Base-by-base conservation (phyloP, 495 filamentous ascomycete genomes). In the Penicilliopsis zonata region DNA sequence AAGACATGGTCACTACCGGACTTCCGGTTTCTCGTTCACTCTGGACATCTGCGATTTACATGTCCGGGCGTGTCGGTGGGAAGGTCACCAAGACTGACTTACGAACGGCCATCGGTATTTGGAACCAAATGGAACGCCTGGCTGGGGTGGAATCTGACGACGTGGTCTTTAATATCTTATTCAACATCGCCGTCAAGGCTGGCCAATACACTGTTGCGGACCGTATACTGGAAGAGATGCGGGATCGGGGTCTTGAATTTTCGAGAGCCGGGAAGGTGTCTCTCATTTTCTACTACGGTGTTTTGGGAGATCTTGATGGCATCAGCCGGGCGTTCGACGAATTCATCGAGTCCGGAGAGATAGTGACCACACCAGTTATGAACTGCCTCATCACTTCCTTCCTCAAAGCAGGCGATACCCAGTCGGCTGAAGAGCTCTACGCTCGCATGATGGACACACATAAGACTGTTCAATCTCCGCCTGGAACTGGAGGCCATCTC, bases 161-260 rank as follows among this genome's bases (percentile, higher is more conserved):
- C 19, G 76, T 81, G 8, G 88, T 87, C 2, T 94, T 96, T 61
- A 88, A 83, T 52, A 80, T 93, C 33, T 71, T 98, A 18, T 94
- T 94, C 41, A 83, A 94, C 47, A 69, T 82, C 10, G 86, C 88
- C 18, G 72, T 81, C 28, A 92, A 86, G 52, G 74, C 86, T 1
- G 76, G 78, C 13, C 87, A 90, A 43, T 88, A 80, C 33, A 58
- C 58, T 2, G 73, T 96, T 22, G 86, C 83, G 1, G 80, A 94
- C 43, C 81, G 83, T 56, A 68, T 96, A 9, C 68, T 86, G 39
- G 62, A 72, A 32, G 88, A 96, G 55, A 86, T 94, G 76, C 53
- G 64, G 16, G 61, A 45, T 6, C 78, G 90, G 19, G 63, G 70
- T 0, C 51, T 86, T 30, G 36, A 44, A 6, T 72, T 75, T 34